Conservation (phyloP, 2,329 filamentous ascomycete genomes). For the Diplodia sapinea region DNA sequence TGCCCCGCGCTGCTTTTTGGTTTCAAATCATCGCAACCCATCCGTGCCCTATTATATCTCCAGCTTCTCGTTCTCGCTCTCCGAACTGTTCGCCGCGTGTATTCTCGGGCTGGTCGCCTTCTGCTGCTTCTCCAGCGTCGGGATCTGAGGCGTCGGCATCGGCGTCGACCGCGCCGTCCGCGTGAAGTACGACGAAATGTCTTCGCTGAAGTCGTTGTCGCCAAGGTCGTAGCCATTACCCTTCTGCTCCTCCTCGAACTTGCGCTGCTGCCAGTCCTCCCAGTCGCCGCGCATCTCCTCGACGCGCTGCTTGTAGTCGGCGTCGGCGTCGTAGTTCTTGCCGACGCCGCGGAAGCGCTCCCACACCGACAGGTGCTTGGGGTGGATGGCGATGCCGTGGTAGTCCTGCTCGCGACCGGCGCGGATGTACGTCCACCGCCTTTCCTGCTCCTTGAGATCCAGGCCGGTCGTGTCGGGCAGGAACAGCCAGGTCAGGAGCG, state of each 20-base stretch:
- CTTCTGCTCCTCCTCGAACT: constrained; percentile 56
- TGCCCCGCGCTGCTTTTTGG: constrained; percentile 9
- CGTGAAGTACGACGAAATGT: constrained; percentile 44
- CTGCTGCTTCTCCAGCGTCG: constrained; percentile 35
- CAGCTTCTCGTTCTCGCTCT: constrained; percentile 33
- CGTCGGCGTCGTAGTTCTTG: constrained; percentile 81
- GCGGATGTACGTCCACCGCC: constrained; percentile 87
- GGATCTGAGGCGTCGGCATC: constrained; percentile 31
- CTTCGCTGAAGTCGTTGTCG: constrained; percentile 38
- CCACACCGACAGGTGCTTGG: constrained; percentile 85
- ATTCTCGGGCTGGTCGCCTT: constrained; percentile 28
- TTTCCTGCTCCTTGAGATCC: constrained; percentile 96
- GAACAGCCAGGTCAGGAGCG: constrained; percentile 81
- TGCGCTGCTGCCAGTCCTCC: constrained; percentile 62
- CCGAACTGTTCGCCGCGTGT: constrained; percentile 15
- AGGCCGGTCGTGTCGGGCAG: constrained; percentile 97
- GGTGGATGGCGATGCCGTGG: constrained; percentile 91
- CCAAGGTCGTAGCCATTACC: constrained; percentile 42
- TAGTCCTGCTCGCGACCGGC: constrained; percentile 79
- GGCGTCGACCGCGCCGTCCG: constrained; percentile 33
- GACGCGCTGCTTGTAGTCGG: constrained; percentile 84
- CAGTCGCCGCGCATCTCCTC: constrained; percentile 72
- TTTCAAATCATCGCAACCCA: not conserved
- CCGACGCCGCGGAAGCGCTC: constrained; percentile 79
- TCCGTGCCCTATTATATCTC: constrained; percentile 8